Evolutionary conservation across 2,329 filamentous ascomycete genomes (phyloP).

Genomic region (Fusarium multiceps): DNA sequence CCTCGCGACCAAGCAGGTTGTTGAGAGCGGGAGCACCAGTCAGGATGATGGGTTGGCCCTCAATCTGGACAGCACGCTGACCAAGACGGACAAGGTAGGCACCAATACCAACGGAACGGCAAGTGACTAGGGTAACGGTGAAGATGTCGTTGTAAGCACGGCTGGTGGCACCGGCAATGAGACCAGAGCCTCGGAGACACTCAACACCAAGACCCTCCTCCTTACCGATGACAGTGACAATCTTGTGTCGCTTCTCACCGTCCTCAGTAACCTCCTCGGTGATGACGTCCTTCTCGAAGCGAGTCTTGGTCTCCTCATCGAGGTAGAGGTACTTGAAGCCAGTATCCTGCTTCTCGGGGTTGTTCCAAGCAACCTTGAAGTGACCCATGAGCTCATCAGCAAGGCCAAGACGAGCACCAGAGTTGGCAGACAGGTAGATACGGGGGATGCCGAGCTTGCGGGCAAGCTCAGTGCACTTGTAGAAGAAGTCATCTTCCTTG

Average conservation of each 20-base stretch:
- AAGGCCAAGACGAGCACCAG: conserved; percentile 95
- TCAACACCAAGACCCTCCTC: conserved; percentile 98
- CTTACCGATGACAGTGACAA: conserved; percentile 90
- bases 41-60: conserved; percentile 98
- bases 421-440: conserved; percentile 98
- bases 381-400: conserved; percentile 96
- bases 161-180: conserved; percentile 97
- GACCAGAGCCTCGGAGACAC: conserved; percentile 94
- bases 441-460: conserved; percentile 94
- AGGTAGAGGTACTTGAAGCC: conserved; percentile 99
- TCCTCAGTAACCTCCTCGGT: conserved; percentile 88
- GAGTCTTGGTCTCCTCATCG: conserved; percentile 84
- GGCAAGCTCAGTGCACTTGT: conserved; percentile 97
- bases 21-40: conserved; percentile 98
- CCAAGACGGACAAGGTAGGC: conserved; percentile 98
- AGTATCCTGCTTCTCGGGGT: conserved; percentile 79
- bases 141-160: conserved; percentile 99
- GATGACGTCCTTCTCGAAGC: conserved; percentile 79
- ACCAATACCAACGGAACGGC: conserved; percentile 98
- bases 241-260: conserved; percentile 92
- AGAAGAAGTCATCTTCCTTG: conserved; percentile 96
- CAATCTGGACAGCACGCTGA: conserved; percentile 98
- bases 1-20: conserved; percentile 96
- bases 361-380: conserved; percentile 98
- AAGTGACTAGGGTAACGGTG: conserved; percentile 96